phyloP scores from a whole-genome alignment of 202 grass and related monocot genomes.

The Zizania palustris region DNA sequence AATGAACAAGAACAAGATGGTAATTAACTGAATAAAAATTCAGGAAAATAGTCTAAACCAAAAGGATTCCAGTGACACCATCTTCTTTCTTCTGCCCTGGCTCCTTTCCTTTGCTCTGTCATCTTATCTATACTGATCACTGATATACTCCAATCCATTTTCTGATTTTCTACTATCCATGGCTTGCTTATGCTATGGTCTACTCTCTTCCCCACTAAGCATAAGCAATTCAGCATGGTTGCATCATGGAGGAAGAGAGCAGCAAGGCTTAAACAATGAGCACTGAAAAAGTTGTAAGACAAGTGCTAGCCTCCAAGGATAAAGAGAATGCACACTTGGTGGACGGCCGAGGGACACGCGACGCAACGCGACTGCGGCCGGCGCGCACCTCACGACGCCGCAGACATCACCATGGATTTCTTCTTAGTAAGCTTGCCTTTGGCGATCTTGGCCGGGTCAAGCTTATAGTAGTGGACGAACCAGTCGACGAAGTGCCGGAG shows the following conservation, averaged over 20 bases:
- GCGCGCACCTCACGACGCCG: slow-evolving; percentile 40
- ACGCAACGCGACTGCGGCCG: not conserved
- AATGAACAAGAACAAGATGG: slow-evolving; percentile 27
- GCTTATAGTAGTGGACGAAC: slow-evolving; percentile 86
- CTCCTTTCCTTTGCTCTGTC: slow-evolving; percentile 38
- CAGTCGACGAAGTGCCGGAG: slow-evolving; percentile 80
- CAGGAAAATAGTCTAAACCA: slow-evolving; percentile 30
- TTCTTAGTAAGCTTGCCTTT: slow-evolving; percentile 43
- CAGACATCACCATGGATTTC: slow-evolving; percentile 46
- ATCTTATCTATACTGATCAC: slow-evolving; percentile 30
- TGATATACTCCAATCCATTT: slow-evolving; percentile 8
- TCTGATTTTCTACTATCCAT: slow-evolving; percentile 8
- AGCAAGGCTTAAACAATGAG: slow-evolving; percentile 45
- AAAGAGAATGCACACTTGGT: slow-evolving; percentile 40
- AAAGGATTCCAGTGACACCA: slow-evolving; percentile 48
- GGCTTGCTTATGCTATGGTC: slow-evolving; percentile 34
- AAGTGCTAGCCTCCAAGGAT: slow-evolving; percentile 31
- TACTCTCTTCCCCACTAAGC: slow-evolving; percentile 39
- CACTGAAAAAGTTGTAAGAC: slow-evolving; percentile 43
- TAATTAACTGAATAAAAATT: slow-evolving; percentile 19
- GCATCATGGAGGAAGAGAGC: slow-evolving; percentile 49
- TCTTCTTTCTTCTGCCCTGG: slow-evolving; percentile 32
- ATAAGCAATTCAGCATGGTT: slow-evolving; percentile 28
- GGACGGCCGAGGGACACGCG: slow-evolving; percentile 25
- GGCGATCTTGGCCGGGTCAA: slow-evolving; percentile 45